Evolutionary conservation across 192 early-diverging fungal genomes (phyloP).

Genomic region (Backusella liffmaniae): DNA sequence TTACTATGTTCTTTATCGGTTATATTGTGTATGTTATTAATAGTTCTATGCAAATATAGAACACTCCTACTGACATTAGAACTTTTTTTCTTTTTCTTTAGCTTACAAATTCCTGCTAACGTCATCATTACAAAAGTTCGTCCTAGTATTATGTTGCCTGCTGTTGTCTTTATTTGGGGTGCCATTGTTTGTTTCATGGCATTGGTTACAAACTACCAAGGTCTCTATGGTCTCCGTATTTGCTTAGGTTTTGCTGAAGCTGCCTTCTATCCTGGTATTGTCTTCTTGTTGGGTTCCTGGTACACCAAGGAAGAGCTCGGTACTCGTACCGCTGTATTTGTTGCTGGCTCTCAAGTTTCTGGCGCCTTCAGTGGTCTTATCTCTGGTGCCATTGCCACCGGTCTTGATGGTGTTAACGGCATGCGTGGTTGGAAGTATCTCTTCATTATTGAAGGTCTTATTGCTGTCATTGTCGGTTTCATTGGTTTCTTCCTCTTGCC

Average conservation of each 20-base stretch:
- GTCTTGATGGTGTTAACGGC: conserved; percentile 48
- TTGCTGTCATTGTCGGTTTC: conserved; percentile 46
- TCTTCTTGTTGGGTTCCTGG: conserved; percentile 39
- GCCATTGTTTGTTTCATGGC: conserved; percentile 30
- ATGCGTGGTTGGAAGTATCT: conserved; percentile 48
- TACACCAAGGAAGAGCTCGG: conserved; percentile 40
- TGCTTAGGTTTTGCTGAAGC: conserved; percentile 37
- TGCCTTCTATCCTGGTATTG: conserved; percentile 25
- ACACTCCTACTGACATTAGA: background rate
- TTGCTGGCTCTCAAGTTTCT: conserved; percentile 30
- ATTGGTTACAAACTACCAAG: conserved; percentile 21
- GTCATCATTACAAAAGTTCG: conserved; percentile 27
- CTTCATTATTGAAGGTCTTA: conserved; percentile 58
- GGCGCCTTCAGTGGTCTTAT: conserved; percentile 31
- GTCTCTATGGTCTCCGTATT: conserved; percentile 36
- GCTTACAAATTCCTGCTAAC: conserved; percentile 29
- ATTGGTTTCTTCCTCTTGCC: conserved; percentile 46
- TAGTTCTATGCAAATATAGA: background rate
- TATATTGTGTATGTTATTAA: conserved; percentile 28
- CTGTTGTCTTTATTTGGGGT: conserved; percentile 20
- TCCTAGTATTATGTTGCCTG: conserved; percentile 27
- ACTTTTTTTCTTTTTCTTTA: background rate
- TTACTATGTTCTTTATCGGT: conserved; percentile 68
- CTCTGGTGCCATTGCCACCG: conserved; percentile 12
- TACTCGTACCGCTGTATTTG: conserved; percentile 34